Evolutionary conservation across 352 stramenopile species (phyloP).

Genomic region (Pythium aristosporum): DNA sequence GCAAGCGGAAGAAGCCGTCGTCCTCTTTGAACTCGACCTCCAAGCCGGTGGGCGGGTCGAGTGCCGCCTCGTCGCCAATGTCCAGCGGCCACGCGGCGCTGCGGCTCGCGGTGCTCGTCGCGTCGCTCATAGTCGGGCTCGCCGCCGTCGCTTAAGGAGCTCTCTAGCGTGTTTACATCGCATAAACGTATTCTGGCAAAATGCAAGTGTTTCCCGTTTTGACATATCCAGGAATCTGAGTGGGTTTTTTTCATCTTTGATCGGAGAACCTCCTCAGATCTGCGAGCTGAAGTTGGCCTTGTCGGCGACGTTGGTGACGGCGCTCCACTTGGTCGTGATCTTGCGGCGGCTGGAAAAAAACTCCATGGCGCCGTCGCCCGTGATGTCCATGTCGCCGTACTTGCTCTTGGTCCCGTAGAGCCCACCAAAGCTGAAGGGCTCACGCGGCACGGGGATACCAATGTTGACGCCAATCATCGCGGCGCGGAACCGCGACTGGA

Average conservation of each 20-base stretch:
- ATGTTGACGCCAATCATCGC: conserved; percentile 97
- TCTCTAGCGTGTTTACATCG: neutral
- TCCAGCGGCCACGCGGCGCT: neutral
- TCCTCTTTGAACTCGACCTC: neutral
- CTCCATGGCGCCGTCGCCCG: conserved; percentile 94
- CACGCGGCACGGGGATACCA: conserved; percentile 92
- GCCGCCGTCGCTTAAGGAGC: conserved; percentile 9
- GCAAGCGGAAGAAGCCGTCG: conserved; percentile 41
- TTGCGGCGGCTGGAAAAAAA: conserved; percentile 98
- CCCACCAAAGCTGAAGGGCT: conserved; percentile 97
- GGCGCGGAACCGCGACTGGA: conserved; percentile 89
- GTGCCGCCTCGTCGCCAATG: neutral
- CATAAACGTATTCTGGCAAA: conserved; percentile 4
- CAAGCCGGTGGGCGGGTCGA: neutral
- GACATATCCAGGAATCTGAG: neutral
- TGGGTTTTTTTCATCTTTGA: neutral
- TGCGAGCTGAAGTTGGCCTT: conserved; percentile 74
- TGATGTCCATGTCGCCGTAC: conserved; percentile 98
- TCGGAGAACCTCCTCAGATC: conserved; percentile 30
- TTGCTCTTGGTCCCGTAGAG: conserved; percentile 97
- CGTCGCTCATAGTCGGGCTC: conserved; percentile 15
- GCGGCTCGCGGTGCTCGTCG: conserved; percentile 9
- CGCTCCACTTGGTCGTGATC: conserved; percentile 95
- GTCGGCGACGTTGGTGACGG: conserved; percentile 42
- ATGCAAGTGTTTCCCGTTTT: no score